phyloP scores from a whole-genome alignment of 2,329 filamentous ascomycete genomes.

The Thielaviopsis ethacetica region DNA sequence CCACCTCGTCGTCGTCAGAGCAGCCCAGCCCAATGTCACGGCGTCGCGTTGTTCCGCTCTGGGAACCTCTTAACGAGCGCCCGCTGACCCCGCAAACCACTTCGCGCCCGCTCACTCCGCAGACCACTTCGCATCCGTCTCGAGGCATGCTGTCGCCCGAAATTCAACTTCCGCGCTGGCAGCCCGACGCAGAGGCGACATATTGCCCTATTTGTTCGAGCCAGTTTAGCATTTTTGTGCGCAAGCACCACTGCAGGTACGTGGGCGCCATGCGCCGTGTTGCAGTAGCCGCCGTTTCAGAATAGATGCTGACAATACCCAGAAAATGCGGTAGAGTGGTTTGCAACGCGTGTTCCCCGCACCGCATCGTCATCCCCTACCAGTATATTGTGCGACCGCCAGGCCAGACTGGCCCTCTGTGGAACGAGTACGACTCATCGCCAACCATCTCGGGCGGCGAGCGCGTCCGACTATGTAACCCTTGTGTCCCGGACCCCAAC shows the following conservation, averaged over 20 bases:
- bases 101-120: neutral
- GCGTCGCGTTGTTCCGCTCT: neutral
- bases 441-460: conserved; percentile 29
- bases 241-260: conserved; percentile 84
- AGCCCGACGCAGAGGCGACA: conserved; percentile 69
- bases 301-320: neutral
- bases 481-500: conserved; percentile 46
- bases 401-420: conserved; percentile 15
- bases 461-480: conserved; percentile 43
- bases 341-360: conserved; percentile 76
- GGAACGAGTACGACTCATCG: conserved; percentile 5
- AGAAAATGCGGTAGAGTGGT: conserved; percentile 90
- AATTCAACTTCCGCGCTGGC: conserved; percentile 60
- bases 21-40: neutral
- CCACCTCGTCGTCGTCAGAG: neutral
- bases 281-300: neutral
- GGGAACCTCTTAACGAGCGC: conserved; percentile 1
- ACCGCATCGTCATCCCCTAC: conserved; percentile 84
- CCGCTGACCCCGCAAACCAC: neutral
- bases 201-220: conserved; percentile 71
- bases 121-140: neutral
- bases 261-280: conserved; percentile 15
- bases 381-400: conserved; percentile 82
- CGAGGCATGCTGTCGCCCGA: conserved; percentile 17
- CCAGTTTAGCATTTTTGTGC: conserved; percentile 68